Evolutionary conservation across 1,284 basidiomycete genomes (phyloP).

Genomic region (Fomitopsis pinicola): DNA sequence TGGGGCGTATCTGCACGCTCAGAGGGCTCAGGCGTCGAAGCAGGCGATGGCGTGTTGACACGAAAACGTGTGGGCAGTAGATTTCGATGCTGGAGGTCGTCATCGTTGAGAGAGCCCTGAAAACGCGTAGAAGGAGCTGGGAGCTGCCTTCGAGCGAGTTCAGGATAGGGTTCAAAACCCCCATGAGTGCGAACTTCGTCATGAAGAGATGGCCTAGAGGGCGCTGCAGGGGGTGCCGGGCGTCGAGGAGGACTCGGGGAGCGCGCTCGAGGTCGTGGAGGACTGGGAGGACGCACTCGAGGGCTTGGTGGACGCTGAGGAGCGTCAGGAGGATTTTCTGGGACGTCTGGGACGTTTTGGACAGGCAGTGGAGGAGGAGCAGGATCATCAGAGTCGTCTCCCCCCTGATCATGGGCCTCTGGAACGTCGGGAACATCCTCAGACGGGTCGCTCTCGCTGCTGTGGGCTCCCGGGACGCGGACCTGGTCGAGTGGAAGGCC

Average conservation of each 20-base stretch:
- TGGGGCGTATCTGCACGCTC: no score
- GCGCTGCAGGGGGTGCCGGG: slow-evolving; percentile 6
- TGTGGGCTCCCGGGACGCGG: not conserved
- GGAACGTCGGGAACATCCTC: not conserved
- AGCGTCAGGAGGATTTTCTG: not conserved
- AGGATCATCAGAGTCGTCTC: slow-evolving; percentile 6
- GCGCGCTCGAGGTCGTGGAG: no score
- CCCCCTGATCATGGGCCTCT: slow-evolving; percentile 6
- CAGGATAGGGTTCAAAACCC: no score
- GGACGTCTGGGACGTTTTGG: not conserved
- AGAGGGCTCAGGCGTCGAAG: no score
- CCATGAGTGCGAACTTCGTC: not conserved
- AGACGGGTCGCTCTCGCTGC: not conserved
- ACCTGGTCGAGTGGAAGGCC: not conserved
- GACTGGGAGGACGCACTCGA: not conserved
- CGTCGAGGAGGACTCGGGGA: not conserved
- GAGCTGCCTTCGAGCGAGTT: no score
- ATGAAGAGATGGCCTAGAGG: slow-evolving; percentile 2
- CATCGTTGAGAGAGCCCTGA: no score
- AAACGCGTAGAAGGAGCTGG: no score
- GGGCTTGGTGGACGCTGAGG: slow-evolving; percentile 1
- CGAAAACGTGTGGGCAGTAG: no score
- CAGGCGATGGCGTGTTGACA: no score
- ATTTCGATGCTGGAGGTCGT: no score
- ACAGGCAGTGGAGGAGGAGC: slow-evolving; percentile 8